Base-by-base conservation (phyloP, 805 yeast genomes). In the Candida peoriensis region DNA sequence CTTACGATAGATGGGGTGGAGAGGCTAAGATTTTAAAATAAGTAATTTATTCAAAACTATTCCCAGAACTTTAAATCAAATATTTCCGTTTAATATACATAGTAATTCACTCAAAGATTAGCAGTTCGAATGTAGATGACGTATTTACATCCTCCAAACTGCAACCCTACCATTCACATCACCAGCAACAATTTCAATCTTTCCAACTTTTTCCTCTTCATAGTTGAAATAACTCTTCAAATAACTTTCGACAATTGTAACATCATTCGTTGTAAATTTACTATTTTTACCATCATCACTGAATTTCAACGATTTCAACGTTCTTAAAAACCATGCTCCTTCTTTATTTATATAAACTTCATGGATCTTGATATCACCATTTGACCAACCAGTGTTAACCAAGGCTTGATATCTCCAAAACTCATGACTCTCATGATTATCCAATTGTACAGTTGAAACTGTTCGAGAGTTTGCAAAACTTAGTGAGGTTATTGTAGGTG, bases 1-100 rank as follows among this genome's bases (percentile, higher is more conserved):
- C 76, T 35, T 80, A 80, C 52, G 85, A 80, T 51, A 66, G 72
- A 50, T 77, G 79, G 78, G 69, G 72, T 44, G 49, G 47, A 1
- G 39, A 34, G 30, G 30, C 33, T 6, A 16, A 20, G 17, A 3
- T 18, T 13, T 13, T 17, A 15, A 14, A 24, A 24, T 24, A 24
- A 24, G 14, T 23, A n/a, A n/a, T 23, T 15, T 13, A 14, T 24
- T n/a, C n/a, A n/a, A n/a, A n/a, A n/a, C n/a, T n/a, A n/a, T n/a
- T n/a, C n/a, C n/a, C n/a, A n/a, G n/a, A n/a, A n/a, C n/a, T n/a
- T n/a, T n/a, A n/a, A n/a, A n/a, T n/a, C n/a, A n/a, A n/a, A n/a
- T n/a, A n/a, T n/a, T n/a, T n/a, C n/a, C n/a, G n/a, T n/a, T 21
- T 12, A 13, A 27, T 27, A 21, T 21, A 21, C n/a, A n/a, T n/a